Percentiles rank a stretch among this genome's conserved stretches.
These are phyloP conservation scores for Senna siamea DNA, from an alignment of 306 rosid genomes.

Conservation along the genomic window DNA sequence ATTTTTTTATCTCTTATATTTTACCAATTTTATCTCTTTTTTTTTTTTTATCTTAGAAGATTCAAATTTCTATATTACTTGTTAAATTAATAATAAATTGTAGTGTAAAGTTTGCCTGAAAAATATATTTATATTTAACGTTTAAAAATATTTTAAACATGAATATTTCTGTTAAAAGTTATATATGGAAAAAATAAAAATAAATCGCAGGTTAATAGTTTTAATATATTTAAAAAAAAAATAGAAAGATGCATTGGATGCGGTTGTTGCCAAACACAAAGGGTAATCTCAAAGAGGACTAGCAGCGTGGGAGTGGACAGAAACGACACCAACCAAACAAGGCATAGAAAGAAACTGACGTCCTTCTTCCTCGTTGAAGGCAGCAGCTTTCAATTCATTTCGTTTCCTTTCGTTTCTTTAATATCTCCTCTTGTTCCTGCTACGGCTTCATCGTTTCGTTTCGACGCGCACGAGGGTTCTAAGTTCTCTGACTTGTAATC, in stretches of 20 bases:
- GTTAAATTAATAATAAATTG: no score
- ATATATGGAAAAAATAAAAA: no score
- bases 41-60: no score
- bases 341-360: conserved; percentile 17
- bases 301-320: conserved; percentile 8
- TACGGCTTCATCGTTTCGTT: neutral
- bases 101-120: no score
- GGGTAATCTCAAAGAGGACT: neutral
- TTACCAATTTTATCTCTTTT: no score
- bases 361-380: neutral
- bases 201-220: no score
- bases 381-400: conserved; percentile 13
- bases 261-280: conserved; percentile 2
- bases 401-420: neutral
- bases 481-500: neutral
- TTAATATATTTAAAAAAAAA: no score
- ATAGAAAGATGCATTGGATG: neutral
- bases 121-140: no score
- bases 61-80: no score
- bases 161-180: no score
- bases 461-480: conserved; percentile 35
- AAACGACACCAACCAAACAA: conserved; percentile 17
- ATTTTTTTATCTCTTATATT: no score
- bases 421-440: neutral
- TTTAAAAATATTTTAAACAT: no score